Percentiles rank a stretch among this genome's conserved stretches.
phyloP scores from a whole-genome alignment of 2,329 filamentous ascomycete genomes.

The Colletotrichum cuscutae region DNA sequence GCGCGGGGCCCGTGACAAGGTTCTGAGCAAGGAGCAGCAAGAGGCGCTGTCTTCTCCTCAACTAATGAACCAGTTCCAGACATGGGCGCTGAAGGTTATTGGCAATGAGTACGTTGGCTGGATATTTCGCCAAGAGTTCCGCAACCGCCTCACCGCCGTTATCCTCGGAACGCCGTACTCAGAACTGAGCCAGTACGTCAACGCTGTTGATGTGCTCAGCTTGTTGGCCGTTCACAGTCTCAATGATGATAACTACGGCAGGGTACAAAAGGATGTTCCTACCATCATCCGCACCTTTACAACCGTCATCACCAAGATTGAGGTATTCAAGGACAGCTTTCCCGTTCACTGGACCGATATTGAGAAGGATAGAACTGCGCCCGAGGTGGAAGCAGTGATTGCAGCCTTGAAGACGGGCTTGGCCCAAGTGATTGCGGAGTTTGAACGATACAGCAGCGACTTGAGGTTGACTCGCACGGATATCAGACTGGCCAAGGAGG shows the following conservation, averaged over 20 bases:
- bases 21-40: constrained; percentile 65
- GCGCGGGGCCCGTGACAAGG: constrained; percentile 56
- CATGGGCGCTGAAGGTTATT: constrained; percentile 57
- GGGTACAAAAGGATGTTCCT: constrained; percentile 85
- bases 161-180: constrained; percentile 81
- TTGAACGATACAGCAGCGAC: constrained; percentile 78
- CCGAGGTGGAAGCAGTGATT: constrained; percentile 78
- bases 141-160: constrained; percentile 70
- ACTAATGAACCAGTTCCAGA: constrained; percentile 58
- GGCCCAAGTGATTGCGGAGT: constrained; percentile 72
- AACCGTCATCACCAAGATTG: constrained; percentile 72
- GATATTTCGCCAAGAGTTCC: constrained; percentile 77
- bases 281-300: constrained; percentile 80
- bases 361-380: constrained; percentile 61
- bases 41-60: constrained; percentile 62
- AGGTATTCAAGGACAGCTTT: constrained; percentile 70
- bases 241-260: constrained; percentile 83
- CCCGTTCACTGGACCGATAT: constrained; percentile 85
- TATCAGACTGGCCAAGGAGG: constrained; percentile 78
- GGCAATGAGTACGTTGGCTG: constrained; percentile 66
- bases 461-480: constrained; percentile 78
- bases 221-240: constrained; percentile 79
- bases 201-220: constrained; percentile 77
- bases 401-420: constrained; percentile 73
- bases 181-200: constrained; percentile 73